Evolutionary conservation across 1,284 basidiomycete genomes (phyloP).

Genomic region (Ganoderma meredithae): DNA sequence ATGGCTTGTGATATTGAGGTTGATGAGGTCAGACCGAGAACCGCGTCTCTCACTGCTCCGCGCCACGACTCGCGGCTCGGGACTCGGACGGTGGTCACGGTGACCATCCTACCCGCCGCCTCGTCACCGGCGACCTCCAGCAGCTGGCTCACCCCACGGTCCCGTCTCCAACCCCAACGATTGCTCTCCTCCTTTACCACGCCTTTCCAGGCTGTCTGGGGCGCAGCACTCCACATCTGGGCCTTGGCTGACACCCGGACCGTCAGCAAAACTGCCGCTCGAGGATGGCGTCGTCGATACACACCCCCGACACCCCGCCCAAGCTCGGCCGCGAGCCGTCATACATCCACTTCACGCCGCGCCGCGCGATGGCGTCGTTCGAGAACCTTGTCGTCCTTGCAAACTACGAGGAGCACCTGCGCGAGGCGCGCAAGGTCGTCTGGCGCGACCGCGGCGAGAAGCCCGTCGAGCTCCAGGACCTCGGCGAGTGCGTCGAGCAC

Average conservation of each 20-base stretch:
- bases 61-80: not conserved
- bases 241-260: not conserved
- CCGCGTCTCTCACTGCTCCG: not conserved
- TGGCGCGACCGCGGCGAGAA: conserved; percentile 87
- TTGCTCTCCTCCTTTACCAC: not conserved
- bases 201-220: not conserved
- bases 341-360: conserved; percentile 54
- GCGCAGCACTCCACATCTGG: not conserved
- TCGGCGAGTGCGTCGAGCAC: conserved; percentile 78
- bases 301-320: conserved; percentile 31
- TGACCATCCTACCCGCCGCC: not conserved
- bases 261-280: conserved; percentile 2
- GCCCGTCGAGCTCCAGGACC: conserved; percentile 69
- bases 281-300: conserved; percentile 30
- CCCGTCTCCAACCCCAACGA: conserved; percentile 12
- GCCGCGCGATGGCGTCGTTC: conserved; percentile 72
- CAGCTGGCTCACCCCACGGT: not conserved
- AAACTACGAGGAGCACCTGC: conserved; percentile 77
- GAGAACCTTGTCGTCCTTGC: conserved; percentile 83
- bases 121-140: conserved; percentile 5
- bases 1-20: not conserved
- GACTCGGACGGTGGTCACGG: not conserved
- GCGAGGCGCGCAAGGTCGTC: conserved; percentile 77
- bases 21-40: not conserved
- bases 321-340: conserved; percentile 39